Base-by-base conservation (phyloP, 1,284 basidiomycete genomes). In the Austroboletus novae-zelandiae region DNA sequence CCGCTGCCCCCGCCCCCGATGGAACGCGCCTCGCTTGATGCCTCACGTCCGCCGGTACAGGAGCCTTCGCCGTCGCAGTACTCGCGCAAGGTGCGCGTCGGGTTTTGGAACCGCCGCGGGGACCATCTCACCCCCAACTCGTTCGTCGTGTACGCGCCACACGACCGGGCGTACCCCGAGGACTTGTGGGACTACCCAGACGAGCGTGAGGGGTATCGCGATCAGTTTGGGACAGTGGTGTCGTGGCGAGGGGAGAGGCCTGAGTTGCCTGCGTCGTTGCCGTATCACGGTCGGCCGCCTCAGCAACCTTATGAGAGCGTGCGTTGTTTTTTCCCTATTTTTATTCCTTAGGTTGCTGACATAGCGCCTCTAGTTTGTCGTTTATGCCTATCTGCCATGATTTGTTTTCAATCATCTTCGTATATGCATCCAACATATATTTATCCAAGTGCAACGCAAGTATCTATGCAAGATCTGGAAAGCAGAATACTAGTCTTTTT, bases 101-200 rank as follows among this genome's bases (percentile, higher is more conserved):
- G 86, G 1, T 80, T 72, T 56, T 88, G 86, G 86, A 88, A 88
- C 56, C 63, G 75, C 23, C 79, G 85, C 3, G 85, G 85, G 0
- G 85, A 88, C 63, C 79, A 86, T 57, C 72, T 86, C 47, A 80
- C 82, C 18, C 53, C 67, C 20, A 70, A 73, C 23, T 71, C 72
- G 43, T 80, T 70, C 55, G 71, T 87, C 52, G 83, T 89, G 25
- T 86, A 81, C 51, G 83, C 82, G 9, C 86, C 86, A 3, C 66
- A 64, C 1, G 62, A 71, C 5, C 61, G 65, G 47, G 72, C 73
- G 20, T 81, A 81, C 57, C 86, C 85, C 2, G 55, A 61, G 0
- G 86, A 88, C 14, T 72, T 88, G 18, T 66, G 70, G 40, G 66
- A 75, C 4, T 86, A 89, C 57, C 86, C 82, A 0, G 61, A 66